Conservation (phyloP, 2,329 filamentous ascomycete genomes). For the Diaporthe caulivora region DNA sequence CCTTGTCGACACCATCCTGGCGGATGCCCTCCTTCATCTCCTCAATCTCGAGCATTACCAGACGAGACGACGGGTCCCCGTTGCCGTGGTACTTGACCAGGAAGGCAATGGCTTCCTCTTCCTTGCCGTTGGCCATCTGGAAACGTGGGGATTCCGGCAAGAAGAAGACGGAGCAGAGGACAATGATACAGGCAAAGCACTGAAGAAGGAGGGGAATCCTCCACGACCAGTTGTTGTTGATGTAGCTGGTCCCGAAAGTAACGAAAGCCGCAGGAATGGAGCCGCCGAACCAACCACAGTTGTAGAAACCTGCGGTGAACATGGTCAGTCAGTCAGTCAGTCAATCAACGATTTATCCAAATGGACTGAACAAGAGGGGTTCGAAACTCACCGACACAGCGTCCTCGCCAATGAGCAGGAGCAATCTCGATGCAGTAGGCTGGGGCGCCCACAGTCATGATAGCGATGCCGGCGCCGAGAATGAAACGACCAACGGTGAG, state of each 20-base stretch:
- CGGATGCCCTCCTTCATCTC: slow-evolving; percentile 59
- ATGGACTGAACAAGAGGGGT: background rate
- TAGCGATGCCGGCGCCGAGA: slow-evolving; percentile 59
- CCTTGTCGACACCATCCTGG: slow-evolving; percentile 60
- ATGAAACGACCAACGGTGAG: slow-evolving; percentile 61
- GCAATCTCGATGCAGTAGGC: slow-evolving; percentile 62
- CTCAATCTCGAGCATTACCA: slow-evolving; percentile 56
- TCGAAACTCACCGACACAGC: slow-evolving; percentile 53
- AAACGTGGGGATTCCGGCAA: slow-evolving; percentile 57
- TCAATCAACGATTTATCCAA: too few relatives aligned
- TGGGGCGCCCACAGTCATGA: slow-evolving; percentile 63
- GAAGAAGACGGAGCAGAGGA: slow-evolving; percentile 53
- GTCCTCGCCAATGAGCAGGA: slow-evolving; percentile 63
- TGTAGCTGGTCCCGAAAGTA: slow-evolving; percentile 60
- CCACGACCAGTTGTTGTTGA: slow-evolving; percentile 61
- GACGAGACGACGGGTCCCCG: slow-evolving; percentile 52
- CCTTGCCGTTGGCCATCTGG: slow-evolving; percentile 55
- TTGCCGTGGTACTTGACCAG: slow-evolving; percentile 59
- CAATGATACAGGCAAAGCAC: slow-evolving; percentile 57
- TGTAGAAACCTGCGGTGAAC: slow-evolving; percentile 56
- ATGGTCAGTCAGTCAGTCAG: background rate
- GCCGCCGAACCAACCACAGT: slow-evolving; percentile 66
- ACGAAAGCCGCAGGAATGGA: slow-evolving; percentile 63
- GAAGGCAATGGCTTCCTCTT: slow-evolving; percentile 55
- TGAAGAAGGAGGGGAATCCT: slow-evolving; percentile 63